Conservation (phyloP, 1,284 basidiomycete species). For the Stygiomarasmius scandens region DNA sequence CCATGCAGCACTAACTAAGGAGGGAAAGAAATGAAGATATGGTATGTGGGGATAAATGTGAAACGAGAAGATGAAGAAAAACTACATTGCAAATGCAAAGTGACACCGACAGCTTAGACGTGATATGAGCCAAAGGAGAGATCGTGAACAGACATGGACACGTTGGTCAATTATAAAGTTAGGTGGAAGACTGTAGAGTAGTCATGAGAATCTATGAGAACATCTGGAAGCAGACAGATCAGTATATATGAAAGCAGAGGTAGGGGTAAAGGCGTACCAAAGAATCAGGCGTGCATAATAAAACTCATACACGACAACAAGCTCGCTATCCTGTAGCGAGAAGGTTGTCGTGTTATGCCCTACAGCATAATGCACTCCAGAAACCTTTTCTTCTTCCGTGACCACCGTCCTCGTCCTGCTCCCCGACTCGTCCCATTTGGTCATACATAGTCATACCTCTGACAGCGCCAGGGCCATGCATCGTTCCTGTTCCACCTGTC, state of each 20-base stretch:
- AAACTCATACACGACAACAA: background rate
- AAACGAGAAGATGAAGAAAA: background rate
- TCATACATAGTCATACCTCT: constrained; percentile 59
- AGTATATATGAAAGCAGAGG: background rate
- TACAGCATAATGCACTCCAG: constrained; percentile 53
- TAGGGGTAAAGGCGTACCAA: background rate
- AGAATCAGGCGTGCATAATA: background rate
- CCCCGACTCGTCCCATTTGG: constrained; percentile 50
- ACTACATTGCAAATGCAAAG: constrained; percentile 12
- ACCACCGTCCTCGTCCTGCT: constrained; percentile 50
- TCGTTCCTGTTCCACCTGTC: constrained; percentile 37
- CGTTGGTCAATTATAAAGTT: constrained; percentile 3
- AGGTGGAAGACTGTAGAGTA: background rate
- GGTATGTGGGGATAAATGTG: constrained; percentile 1
- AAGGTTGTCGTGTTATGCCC: constrained; percentile 29
- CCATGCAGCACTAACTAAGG: background rate
- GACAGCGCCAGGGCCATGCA: constrained; percentile 35
- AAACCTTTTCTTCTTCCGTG: constrained; percentile 52
- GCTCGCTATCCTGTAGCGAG: constrained; percentile 13
- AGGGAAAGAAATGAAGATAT: background rate
- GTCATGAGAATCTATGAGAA: constrained; percentile 12
- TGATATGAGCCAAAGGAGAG: constrained; percentile 1
- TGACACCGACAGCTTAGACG: constrained; percentile 11
- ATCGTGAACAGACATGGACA: constrained; percentile 5
- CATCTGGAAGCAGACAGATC: background rate